Evolutionary conservation across 495 filamentous ascomycete genomes (phyloP).

Genomic region (Neurospora cerealis): DNA sequence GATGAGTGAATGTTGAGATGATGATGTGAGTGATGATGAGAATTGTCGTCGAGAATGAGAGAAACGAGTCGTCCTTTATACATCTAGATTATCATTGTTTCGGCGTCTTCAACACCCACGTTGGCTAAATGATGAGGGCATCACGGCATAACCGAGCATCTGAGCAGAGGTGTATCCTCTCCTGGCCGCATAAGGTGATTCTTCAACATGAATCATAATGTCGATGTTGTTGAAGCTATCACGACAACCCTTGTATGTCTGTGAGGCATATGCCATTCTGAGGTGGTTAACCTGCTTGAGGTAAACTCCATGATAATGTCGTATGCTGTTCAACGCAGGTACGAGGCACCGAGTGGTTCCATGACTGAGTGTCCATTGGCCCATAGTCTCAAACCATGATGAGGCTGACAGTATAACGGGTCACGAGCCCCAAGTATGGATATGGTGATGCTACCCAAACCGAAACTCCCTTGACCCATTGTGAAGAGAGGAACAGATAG

Average conservation of each 20-base stretch:
- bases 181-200: not conserved
- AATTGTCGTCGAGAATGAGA: not conserved
- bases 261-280: not conserved
- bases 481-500: not conserved
- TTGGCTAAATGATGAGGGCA: not conserved
- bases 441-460: not conserved
- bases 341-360: not conserved
- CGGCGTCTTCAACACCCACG: not conserved
- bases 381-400: not conserved
- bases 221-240: not conserved
- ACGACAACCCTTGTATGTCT: not conserved
- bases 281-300: not conserved
- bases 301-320: not conserved
- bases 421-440: not conserved
- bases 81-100: not conserved
- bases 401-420: not conserved
- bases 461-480: not conserved
- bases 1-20: not conserved
- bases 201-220: not conserved
- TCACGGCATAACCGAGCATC: not conserved
- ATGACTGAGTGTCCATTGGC: not conserved
- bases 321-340: not conserved
- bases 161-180: not conserved
- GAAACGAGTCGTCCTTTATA: not conserved
- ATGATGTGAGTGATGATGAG: not conserved